Evolutionary conservation across 2,329 filamentous ascomycete species (phyloP), one percentile per base, ranked within the genome.

Genomic region (Colletotrichum incanum): DNA sequence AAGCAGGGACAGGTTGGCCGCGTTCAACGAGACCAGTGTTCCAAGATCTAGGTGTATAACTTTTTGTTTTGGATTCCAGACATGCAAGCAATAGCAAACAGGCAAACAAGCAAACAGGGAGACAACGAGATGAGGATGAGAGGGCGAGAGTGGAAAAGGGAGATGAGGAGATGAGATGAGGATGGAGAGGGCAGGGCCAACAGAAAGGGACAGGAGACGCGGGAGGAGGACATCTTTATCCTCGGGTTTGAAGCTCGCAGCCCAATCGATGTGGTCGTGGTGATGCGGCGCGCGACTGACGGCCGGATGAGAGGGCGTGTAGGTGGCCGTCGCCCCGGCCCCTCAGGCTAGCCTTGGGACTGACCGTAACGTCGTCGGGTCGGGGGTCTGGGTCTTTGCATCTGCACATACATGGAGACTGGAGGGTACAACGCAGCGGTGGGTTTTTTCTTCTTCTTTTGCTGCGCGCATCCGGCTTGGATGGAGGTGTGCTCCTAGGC

Each of bases 1-100:
- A 78, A 76, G 75, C 76, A 76, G 65, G 65, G 28, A 41, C 43
- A 14, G 50, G 39, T 23, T 63, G 70, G 72, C 72, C 74, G 72
- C 73, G 73, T 75, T 75, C 70, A 72, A 72, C 70, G 56, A 70
- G 70, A 61, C 74, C 69, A 74, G 73, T 76, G 56, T 71, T 75
- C 76, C 73, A 73, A 66, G 76, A 79, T 75, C 73, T 74, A 74
- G 37, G 47, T 72, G 65, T 72, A 63, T 63, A 54, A 39, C n/a
- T 63, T 61, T 37, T 62, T 70, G 43, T 71, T 74, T 71, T 60
- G 58, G 34, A 34, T 37, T 26, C 71, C 45, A 61, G 49, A 72
- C 28, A 61, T 65, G 60, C 45, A 20, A 62, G 64, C 60, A 62
- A 69, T 43, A 65, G 67, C 59, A 68, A 56, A 71, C n/a, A 31